These are phyloP conservation scores for Leptomonas pyrrhocoris DNA, from an alignment of 208 protist genomes.

Conservation along the genomic window DNA sequence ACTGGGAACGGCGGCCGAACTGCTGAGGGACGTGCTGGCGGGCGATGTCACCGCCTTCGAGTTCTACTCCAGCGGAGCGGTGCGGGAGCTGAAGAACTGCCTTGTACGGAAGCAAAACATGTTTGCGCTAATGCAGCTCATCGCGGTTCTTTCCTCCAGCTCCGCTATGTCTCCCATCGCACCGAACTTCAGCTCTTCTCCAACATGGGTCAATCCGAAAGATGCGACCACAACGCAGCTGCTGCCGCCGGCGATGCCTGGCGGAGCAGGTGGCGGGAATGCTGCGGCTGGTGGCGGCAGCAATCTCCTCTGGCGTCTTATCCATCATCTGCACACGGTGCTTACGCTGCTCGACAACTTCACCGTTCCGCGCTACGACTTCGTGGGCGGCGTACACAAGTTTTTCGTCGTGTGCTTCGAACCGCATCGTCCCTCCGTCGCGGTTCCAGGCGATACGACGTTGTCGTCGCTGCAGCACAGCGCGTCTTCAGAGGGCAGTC, in stretches of 20 bases:
- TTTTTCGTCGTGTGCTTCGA: constrained; percentile 36
- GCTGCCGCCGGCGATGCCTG: background rate
- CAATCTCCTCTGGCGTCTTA: constrained; percentile 23
- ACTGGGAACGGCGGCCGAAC: constrained; percentile 40
- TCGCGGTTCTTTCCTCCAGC: constrained; percentile 19
- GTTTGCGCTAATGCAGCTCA: constrained; percentile 34
- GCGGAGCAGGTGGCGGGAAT: background rate
- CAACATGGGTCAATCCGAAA: background rate
- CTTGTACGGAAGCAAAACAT: constrained; percentile 26
- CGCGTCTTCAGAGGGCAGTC: background rate
- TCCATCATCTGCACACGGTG: constrained; percentile 44
- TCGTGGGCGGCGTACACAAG: constrained; percentile 21
- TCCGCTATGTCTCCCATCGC: background rate
- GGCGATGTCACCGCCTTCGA: constrained; percentile 70
- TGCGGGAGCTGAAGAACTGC: constrained; percentile 30
- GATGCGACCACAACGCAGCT: background rate
- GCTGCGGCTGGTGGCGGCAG: background rate
- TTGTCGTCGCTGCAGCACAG: background rate
- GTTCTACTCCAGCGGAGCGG: constrained; percentile 56
- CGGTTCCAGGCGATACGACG: constrained; percentile 15
- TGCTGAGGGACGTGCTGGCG: constrained; percentile 47
- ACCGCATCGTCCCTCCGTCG: constrained; percentile 29
- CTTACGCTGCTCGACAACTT: constrained; percentile 45
- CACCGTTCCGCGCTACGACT: constrained; percentile 24
- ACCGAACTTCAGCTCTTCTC: background rate